Evolutionary conservation across 2,329 filamentous ascomycete species (phyloP).

Genomic region (Paracorniculantispora psalliotae): DNA sequence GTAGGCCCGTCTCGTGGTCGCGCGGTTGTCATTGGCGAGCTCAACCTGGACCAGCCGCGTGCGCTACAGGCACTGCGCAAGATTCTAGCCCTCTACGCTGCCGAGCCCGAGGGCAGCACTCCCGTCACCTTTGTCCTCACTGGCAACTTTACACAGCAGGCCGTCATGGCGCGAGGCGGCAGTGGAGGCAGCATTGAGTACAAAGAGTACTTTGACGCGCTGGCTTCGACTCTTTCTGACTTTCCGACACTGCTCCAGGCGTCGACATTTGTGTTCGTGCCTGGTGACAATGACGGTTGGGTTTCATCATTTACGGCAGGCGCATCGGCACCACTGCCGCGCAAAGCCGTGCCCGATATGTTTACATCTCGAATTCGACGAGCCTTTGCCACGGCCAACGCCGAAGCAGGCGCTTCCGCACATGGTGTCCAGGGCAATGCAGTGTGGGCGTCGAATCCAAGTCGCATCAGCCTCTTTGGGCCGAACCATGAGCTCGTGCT

Average conservation of each 20-base stretch:
- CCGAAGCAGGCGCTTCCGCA: constrained; percentile 45
- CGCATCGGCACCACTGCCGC: constrained; percentile 63
- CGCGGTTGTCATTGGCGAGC: constrained; percentile 75
- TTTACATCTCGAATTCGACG: constrained; percentile 85
- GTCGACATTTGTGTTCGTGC: constrained; percentile 86
- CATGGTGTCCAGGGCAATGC: constrained; percentile 48
- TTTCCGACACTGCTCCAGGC: constrained; percentile 74
- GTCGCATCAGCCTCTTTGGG: constrained; percentile 77
- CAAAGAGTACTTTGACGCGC: constrained; percentile 89
- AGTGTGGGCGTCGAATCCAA: constrained; percentile 85
- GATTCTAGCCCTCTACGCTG: constrained; percentile 69
- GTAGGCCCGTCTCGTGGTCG: constrained; percentile 38
- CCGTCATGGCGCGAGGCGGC: constrained; percentile 62
- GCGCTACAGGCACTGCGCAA: constrained; percentile 76
- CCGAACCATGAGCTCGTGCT: constrained; percentile 82
- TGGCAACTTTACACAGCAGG: constrained; percentile 72
- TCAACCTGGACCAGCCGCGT: constrained; percentile 80
- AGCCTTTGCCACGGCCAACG: constrained; percentile 72
- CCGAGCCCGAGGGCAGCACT: constrained; percentile 55
- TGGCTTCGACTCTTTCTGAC: constrained; percentile 77
- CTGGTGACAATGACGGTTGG: constrained; percentile 98
- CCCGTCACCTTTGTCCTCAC: constrained; percentile 79
- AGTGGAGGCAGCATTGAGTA: constrained; percentile 86
- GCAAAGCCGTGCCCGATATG: constrained; percentile 72
- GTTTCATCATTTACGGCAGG: constrained; percentile 77